Percentiles rank a stretch among this genome's conserved stretches.
phyloP scores from a whole-genome alignment of 1,284 basidiomycete species.

The Tilletia walkeri region DNA sequence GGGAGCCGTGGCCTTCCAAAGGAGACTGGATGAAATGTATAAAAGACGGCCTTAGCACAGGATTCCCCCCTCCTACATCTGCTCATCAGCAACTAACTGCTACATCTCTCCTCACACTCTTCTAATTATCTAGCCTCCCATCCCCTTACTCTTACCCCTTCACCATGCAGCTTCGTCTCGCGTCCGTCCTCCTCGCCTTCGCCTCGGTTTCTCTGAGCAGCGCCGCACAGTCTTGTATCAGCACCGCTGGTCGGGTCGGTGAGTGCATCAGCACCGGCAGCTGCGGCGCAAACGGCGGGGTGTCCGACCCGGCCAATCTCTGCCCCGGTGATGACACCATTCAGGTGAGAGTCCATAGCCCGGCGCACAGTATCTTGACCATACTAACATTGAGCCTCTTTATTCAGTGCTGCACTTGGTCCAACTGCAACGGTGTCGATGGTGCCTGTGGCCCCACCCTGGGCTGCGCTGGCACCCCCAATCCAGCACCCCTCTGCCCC shows the following conservation, averaged over 20 bases:
- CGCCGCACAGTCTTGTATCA: slow-evolving; percentile 6
- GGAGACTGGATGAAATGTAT: too few species aligned
- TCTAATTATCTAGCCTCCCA: neutral
- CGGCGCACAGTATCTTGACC: too few species aligned
- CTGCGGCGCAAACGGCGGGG: neutral
- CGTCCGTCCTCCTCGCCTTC: neutral
- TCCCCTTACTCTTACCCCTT: neutral
- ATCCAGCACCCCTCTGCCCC: neutral
- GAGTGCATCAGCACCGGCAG: neutral
- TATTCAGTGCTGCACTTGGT: slow-evolving; percentile 12
- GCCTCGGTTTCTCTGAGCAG: neutral
- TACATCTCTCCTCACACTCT: neutral
- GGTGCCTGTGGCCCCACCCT: neutral
- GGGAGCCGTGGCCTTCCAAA: too few species aligned
- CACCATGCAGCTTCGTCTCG: neutral
- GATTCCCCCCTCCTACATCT: too few species aligned
- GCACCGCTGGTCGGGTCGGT: neutral
- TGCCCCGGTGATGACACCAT: neutral
- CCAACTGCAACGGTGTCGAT: neutral
- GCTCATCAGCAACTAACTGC: neutral
- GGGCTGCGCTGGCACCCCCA: neutral
- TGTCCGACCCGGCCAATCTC: too few species aligned
- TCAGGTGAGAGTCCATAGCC: too few species aligned
- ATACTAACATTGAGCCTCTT: too few species aligned
- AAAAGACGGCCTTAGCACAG: too few species aligned